Evolutionary conservation across 176 grass and related monocot genomes (phyloP).

Genomic region (Phoenix dactylifera): DNA sequence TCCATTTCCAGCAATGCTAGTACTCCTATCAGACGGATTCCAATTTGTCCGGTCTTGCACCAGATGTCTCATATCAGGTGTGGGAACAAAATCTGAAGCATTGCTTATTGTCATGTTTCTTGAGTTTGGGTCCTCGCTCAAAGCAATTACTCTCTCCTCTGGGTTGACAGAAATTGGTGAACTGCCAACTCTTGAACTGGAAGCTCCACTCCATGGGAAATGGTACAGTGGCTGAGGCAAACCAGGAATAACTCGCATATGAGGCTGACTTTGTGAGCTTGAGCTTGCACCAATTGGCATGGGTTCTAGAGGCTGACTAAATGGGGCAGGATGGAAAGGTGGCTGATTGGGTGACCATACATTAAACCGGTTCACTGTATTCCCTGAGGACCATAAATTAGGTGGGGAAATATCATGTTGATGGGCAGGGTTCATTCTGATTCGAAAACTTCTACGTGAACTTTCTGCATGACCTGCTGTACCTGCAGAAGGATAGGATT

Average conservation of each 20-base stretch:
- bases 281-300: conserved; percentile 27
- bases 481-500: conserved; percentile 29
- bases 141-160: conserved; percentile 31
- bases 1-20: conserved; percentile 33
- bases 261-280: conserved; percentile 34
- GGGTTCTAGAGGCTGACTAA: not conserved
- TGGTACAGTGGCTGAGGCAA: conserved; percentile 30
- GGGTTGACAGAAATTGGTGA: conserved; percentile 9
- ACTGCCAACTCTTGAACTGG: conserved; percentile 28
- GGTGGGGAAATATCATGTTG: conserved; percentile 19
- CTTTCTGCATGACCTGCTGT: conserved; percentile 20
- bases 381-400: conserved; percentile 37
- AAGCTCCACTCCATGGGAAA: conserved; percentile 39
- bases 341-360: too few species aligned
- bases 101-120: conserved; percentile 26
- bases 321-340: too few species aligned
- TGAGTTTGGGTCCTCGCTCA: conserved; percentile 18
- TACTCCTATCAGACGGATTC: conserved; percentile 25
- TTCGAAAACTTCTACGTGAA: conserved; percentile 45
- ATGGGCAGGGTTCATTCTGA: conserved; percentile 37
- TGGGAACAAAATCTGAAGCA: conserved; percentile 29
- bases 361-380: conserved; percentile 15
- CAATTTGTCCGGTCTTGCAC: conserved; percentile 36
- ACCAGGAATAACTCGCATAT: conserved; percentile 29
- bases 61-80: conserved; percentile 34